A percentile compares a stretch with the other conserved stretches of the same genome.
Evolutionary conservation across 805 yeast species (phyloP).

Genomic region (Kuraishia hungarica): DNA sequence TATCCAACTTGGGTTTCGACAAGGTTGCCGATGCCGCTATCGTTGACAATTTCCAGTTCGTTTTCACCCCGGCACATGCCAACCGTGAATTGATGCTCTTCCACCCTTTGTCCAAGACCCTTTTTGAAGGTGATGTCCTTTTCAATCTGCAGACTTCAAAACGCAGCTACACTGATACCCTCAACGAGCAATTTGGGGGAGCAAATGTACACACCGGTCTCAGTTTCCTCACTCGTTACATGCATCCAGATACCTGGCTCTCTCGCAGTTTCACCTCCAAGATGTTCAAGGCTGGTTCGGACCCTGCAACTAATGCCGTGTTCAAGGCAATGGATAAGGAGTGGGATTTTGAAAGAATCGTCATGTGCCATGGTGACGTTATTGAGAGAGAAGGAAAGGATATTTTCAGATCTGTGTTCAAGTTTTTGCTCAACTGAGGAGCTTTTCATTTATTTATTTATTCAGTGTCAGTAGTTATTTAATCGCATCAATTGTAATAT

Average conservation of each 20-base stretch:
- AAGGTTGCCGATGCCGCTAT: slow-evolving; percentile 9
- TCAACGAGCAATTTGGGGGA: slow-evolving; percentile 35
- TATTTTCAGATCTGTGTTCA: slow-evolving; percentile 6
- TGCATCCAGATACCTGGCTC: slow-evolving; percentile 31
- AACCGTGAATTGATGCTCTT: slow-evolving; percentile 51
- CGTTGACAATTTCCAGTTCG: slow-evolving; percentile 34
- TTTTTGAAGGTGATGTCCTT: slow-evolving; percentile 53
- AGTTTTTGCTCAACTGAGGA: background rate
- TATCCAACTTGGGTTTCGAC: slow-evolving; percentile 21
- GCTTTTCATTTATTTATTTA: background rate
- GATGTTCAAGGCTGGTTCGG: slow-evolving; percentile 11
- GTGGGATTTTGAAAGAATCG: slow-evolving; percentile 42
- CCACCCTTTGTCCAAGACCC: slow-evolving; percentile 36
- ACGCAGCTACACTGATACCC: slow-evolving; percentile 15
- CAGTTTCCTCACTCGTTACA: slow-evolving; percentile 26
- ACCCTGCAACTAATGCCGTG: slow-evolving; percentile 8
- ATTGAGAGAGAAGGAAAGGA: slow-evolving; percentile 30
- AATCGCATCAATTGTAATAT: too few relatives aligned
- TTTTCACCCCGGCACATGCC: slow-evolving; percentile 46
- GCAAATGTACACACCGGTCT: slow-evolving; percentile 12
- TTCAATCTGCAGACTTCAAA: slow-evolving; percentile 54
- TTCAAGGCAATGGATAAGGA: slow-evolving; percentile 22
- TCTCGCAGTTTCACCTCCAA: slow-evolving; percentile 24
- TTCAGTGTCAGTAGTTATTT: background rate
- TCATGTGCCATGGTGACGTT: slow-evolving; percentile 54